Evolutionary conservation across 1,284 basidiomycete genomes (phyloP), one percentile per base, ranked within the genome.

Genomic region (Ustilago trichophora): DNA sequence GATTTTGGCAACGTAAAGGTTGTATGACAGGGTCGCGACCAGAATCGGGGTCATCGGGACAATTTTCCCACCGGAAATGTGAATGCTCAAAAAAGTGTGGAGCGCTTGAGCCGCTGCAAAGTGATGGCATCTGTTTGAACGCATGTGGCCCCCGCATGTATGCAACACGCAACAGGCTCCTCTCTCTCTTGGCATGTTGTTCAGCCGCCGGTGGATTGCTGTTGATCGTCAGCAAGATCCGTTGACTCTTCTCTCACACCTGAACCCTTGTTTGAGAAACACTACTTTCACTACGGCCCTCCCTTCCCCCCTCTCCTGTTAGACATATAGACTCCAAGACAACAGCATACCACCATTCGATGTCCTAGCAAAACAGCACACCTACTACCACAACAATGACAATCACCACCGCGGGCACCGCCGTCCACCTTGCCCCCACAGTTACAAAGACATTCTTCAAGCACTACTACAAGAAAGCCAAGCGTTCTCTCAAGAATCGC

Each of bases 401-500:
- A 6, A 72, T 80, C 59, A 70, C 75, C 4, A 80, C 77, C 15
- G 52, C 63, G 18, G 73, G 73, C 27, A 49, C 59, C 8, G 69
- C 69, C 12, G 69, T 69, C 32, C 59, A 77, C 33, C 60, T 80
- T 8, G 56, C 79, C 21, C 79, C 79, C 5, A 73, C 68, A n/a
- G 68, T 80, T 25, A 56, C 79, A 33, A 71, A 70, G 34, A 77
- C 73, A 15, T 72, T 77, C 65, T 71, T 77, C 66, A 68, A 71
- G 48, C 75, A 77, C 52, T 77, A 72, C 63, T 70, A 64, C 54
- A 62, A 59, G 45, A 75, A 73, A 58, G 60, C 66, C 13, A 67
- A 62, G 24, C 60, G 69, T 15, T 54, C 54, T 9, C 31, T 62
- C 45, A 60, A 56, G n/a, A 33, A n/a, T 13, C 53, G 50, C n/a